Conservation (phyloP, 2,329 filamentous ascomycete species). For the Coniella lustricola region DNA sequence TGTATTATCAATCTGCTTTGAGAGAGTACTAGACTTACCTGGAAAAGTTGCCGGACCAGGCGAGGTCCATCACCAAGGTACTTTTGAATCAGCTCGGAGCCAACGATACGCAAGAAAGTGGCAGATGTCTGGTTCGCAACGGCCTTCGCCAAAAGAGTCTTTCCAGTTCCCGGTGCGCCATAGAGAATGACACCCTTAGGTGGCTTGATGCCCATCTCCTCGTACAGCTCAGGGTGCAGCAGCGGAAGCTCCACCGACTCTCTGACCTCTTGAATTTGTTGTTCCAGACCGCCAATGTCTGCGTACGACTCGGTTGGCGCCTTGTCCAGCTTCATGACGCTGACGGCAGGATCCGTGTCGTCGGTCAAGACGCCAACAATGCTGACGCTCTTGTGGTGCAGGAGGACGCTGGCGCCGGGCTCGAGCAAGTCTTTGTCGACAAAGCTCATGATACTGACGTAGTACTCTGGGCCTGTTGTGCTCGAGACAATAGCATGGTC, state of each 20-base stretch:
- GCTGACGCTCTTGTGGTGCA: conserved; percentile 97
- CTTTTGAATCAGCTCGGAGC: conserved; percentile 96
- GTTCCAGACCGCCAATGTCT: conserved; percentile 92
- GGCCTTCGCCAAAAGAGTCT: conserved; percentile 91
- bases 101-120: conserved; percentile 94
- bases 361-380: conserved; percentile 97
- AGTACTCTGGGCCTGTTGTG: conserved; percentile 96
- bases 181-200: conserved; percentile 99
- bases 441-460: conserved; percentile 99
- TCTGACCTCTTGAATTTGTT: conserved; percentile 93
- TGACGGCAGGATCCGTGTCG: conserved; percentile 89
- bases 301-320: conserved; percentile 97
- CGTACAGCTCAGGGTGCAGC: conserved; percentile 92
- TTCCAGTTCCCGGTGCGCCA: conserved; percentile 92
- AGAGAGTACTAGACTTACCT: conserved; percentile 40
- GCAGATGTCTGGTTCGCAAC: conserved; percentile 99
- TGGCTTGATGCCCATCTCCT: conserved; percentile 99
- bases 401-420: conserved; percentile 86
- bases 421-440: conserved; percentile 98
- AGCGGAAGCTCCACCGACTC: conserved; percentile 95
- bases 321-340: conserved; percentile 99
- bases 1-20: conserved; percentile 6
- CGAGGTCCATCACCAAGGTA: conserved; percentile 94
- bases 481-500: conserved; percentile 98
- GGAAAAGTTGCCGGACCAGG: conserved; percentile 91